These are phyloP conservation scores for Cucurbita argyrosperma DNA, from an alignment of 306 rosid genomes.

Conservation along the genomic window DNA sequence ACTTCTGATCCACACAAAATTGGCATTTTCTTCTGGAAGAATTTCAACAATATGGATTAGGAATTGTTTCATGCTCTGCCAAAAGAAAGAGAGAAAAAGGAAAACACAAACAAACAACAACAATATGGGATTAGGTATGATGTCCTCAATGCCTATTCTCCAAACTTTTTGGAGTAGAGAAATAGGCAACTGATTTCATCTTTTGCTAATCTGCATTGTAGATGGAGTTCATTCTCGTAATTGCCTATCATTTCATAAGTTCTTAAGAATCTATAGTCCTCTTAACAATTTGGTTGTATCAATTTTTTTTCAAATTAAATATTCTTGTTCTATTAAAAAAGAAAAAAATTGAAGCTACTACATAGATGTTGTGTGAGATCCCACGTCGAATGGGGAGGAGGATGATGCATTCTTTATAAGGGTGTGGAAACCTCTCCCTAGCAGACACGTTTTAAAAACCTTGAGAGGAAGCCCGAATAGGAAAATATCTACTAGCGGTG, in stretches of 20 bases:
- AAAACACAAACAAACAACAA: not conserved
- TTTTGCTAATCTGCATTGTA: not conserved
- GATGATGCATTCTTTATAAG: too few species aligned
- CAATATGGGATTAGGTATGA: too few species aligned
- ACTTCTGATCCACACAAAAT: not conserved
- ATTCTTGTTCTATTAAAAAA: not conserved
- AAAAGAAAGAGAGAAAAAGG: not conserved
- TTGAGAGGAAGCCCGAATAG: too few species aligned
- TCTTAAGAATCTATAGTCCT: not conserved
- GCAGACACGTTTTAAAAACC: too few species aligned
- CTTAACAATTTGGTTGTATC: not conserved
- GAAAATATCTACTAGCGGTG: too few species aligned
- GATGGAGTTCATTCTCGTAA: not conserved
- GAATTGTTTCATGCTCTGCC: not conserved
- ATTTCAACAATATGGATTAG: not conserved
- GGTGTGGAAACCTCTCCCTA: too few species aligned
- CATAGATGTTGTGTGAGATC: too few species aligned
- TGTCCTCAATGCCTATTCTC: not conserved
- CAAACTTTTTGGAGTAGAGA: not conserved
- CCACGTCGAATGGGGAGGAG: too few species aligned
- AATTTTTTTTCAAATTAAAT: not conserved
- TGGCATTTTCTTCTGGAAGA: not conserved
- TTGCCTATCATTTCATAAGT: not conserved
- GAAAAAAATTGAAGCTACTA: not conserved
- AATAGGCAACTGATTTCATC: not conserved